Conservation (phyloP, 2,329 filamentous ascomycete genomes). For the Endoconidiophora laricicola region DNA sequence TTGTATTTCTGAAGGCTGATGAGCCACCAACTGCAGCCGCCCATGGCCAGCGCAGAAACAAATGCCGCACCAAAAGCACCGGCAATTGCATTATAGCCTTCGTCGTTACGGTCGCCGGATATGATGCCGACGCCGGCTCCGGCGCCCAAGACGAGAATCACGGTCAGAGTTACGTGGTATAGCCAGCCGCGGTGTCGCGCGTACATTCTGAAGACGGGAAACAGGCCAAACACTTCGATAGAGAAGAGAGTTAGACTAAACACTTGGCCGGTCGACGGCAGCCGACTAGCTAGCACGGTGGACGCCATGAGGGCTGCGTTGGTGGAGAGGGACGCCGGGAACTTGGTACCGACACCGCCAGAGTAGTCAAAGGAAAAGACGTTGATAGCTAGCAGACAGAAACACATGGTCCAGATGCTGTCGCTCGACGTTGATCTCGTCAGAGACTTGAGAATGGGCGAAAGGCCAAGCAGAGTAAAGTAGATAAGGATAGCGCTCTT, state of each 20-base stretch:
- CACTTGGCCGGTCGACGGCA: slow-evolving; percentile 82
- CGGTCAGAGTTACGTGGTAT: slow-evolving; percentile 63
- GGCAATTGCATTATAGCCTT: slow-evolving; percentile 35
- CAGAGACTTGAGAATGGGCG: slow-evolving; percentile 91
- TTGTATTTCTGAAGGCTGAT: slow-evolving; percentile 97
- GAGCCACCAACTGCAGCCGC: slow-evolving; percentile 92
- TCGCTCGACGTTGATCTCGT: slow-evolving; percentile 83
- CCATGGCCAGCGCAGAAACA: slow-evolving; percentile 64
- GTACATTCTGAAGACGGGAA: slow-evolving; percentile 91
- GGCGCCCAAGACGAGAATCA: slow-evolving; percentile 60
- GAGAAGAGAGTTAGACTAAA: slow-evolving; percentile 91
- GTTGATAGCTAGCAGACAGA: slow-evolving; percentile 84
- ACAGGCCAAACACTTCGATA: slow-evolving; percentile 92
- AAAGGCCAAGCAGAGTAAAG: slow-evolving; percentile 77
- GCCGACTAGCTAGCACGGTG: slow-evolving; percentile 76
- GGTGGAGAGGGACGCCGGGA: slow-evolving; percentile 65
- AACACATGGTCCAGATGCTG: slow-evolving; percentile 94
- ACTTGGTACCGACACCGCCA: slow-evolving; percentile 44
- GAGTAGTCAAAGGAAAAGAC: slow-evolving; percentile 98
- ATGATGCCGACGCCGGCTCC: slow-evolving; percentile 59
- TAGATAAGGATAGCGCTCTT: slow-evolving; percentile 91
- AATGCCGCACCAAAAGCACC: slow-evolving; percentile 65
- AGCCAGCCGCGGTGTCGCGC: slow-evolving; percentile 66
- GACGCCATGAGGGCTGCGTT: slow-evolving; percentile 95
- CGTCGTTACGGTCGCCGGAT: slow-evolving; percentile 35